Base-by-base conservation (phyloP, 257 asterid species). In the Fraxinus anomala region DNA sequence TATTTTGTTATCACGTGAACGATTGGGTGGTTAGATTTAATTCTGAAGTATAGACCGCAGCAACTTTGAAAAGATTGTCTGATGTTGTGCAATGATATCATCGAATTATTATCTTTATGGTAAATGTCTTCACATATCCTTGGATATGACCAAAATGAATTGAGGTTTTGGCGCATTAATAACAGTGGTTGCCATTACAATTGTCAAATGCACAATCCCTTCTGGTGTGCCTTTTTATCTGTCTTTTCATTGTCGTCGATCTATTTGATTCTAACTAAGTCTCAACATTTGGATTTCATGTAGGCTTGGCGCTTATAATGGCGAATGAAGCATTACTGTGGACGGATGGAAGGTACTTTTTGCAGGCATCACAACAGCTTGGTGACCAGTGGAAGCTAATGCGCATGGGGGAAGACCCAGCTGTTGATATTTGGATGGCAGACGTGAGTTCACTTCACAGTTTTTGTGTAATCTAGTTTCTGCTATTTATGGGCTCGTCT, bases 301-400 rank as follows among this genome's bases (percentile, higher is more conserved):
- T 80, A 95, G 99, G 99, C 73, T 83, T 95, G 89, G 97, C 97
- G 49, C 93, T 95, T 56, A 79, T 95, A 80, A 92, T 96, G 24
- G 88, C 84, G 73, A 91, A 89, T 13, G 92, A 89, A 87, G 98
- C 99, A 14, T 84, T 92, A 47, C 89, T 95, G 26, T 93, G 99
- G 99, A 95, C 99, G 19, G 99, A 95, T 81, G 99, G 97, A 30
- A 86, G 98, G 28, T 95, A 95, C 84, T 95, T 95, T 84, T 85
- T 95, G 83, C 99, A 95, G 89, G 98, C 99, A 72, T 85, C 85
- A 40, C 89, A 89, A 31, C 91, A 95, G 87, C 99, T 95, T 72
- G 82, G 92, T 75, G 80, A 82, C 72, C 91, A 88, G 80, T 95
- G 99, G 99, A 92, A 89, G 89, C 98, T 95, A 87, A 95, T 95